Base-by-base conservation (phyloP, 225 moss, liverwort and hornwort genomes). In the Pleurozium schreberi region DNA sequence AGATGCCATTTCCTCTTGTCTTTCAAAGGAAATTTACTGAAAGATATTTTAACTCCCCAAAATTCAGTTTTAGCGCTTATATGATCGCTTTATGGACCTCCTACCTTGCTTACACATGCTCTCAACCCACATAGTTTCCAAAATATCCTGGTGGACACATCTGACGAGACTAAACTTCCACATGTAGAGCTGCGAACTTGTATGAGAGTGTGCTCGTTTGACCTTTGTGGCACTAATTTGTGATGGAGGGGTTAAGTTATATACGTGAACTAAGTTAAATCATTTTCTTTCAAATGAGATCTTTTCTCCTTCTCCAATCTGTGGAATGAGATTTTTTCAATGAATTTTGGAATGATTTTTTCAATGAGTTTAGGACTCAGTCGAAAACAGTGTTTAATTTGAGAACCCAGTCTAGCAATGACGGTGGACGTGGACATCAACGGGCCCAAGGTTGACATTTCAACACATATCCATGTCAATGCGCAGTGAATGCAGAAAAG, bases 161-260 rank as follows among this genome's bases (percentile, higher is more conserved):
- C 23, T 17, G 1, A 3, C 11, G 0, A 9, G 78, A 11, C 57
- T 13, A 52, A 57, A 55, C 53, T 76, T 50, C 21, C 50, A 50
- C 21, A 13, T 52, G 52, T 21, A 30, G 33, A 33, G 50, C 12
- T 52, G 76, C 2, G 0, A 76, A 76, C 9, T 0, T 26, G 11
- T n/a, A 26, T 25, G 38, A 55, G 15, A 38, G 50, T 52, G 50
- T 75, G 52, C 14, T 74, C 11, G 4, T 75, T 45, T 15, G 15
- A 26, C 27, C 42, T 6, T n/a, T 25, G 19, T 3, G 1, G 19
- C 33, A 45, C 4, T 1, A 11, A 6, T 12, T 18, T 4, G 1
- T 1, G 6, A 33, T 7, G 21, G 6, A 1, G 0, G 7, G 14
- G 3, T 36, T 52, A 3, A 33, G 25, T 66, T 7, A 67, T n/a